Conservation (phyloP, 306 rosid species). For the Quercus dentata region DNA sequence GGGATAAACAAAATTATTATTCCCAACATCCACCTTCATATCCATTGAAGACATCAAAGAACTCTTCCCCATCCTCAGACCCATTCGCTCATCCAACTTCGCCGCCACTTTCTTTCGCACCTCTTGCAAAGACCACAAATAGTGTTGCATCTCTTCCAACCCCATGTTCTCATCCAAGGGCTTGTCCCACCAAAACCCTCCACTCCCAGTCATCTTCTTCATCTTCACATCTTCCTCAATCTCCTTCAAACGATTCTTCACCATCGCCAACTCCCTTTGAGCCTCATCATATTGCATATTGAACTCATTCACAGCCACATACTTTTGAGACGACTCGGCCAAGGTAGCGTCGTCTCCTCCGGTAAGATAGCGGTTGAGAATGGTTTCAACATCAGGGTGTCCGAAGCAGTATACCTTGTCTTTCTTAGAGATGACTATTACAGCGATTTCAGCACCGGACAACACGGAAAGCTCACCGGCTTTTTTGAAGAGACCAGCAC, state of each 20-base stretch:
- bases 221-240: not conserved
- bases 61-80: not conserved
- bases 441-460: constrained; percentile 34
- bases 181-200: constrained; percentile 40
- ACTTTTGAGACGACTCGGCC: not conserved
- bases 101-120: constrained; percentile 23
- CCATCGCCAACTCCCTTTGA: constrained; percentile 21
- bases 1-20: not conserved
- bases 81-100: not conserved
- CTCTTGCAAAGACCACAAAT: constrained; percentile 21
- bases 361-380: constrained; percentile 27
- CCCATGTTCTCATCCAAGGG: constrained; percentile 29
- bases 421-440: constrained; percentile 45
- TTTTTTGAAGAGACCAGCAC: constrained; percentile 48
- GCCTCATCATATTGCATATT: constrained; percentile 27
- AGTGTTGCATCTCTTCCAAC: constrained; percentile 25
- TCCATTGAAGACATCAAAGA: not conserved
- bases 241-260: constrained; percentile 23
- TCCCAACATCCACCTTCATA: not conserved
- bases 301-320: not conserved
- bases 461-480: constrained; percentile 49
- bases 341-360: not conserved
- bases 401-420: constrained; percentile 43
- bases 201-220: not conserved
- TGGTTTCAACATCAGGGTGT: constrained; percentile 27